Conservation (phyloP, 805 yeast genomes). For the Nadsonia fulvescens region DNA sequence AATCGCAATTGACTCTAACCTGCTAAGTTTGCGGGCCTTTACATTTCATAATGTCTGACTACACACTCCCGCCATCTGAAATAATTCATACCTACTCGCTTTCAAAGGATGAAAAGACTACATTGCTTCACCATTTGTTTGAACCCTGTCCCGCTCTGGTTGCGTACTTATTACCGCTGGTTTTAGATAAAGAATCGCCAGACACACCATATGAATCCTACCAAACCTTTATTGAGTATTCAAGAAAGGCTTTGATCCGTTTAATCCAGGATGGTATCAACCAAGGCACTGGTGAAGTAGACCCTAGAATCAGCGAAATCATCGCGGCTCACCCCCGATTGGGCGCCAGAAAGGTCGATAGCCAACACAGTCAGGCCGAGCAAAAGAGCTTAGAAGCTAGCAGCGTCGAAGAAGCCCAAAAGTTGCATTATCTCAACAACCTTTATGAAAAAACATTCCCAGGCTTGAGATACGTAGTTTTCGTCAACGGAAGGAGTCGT, state of each 20-base stretch:
- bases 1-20: no score
- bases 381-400: conserved; percentile 43
- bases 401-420: conserved; percentile 30
- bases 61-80: no score
- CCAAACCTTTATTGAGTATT: conserved; percentile 27
- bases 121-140: conserved; percentile 32
- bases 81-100: no score
- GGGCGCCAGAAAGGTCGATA: conserved; percentile 39
- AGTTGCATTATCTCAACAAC: conserved; percentile 35
- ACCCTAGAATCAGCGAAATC: conserved; percentile 22
- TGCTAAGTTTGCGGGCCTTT: no score
- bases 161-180: no score
- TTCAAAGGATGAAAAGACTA: conserved; percentile 2
- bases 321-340: conserved; percentile 85
- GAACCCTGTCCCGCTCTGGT: conserved; percentile 44
- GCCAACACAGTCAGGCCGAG: conserved; percentile 46
- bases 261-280: no score
- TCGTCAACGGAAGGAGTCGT: conserved; percentile 70
- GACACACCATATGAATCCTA: no score
- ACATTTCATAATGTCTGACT: no score
- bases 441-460: conserved; percentile 46
- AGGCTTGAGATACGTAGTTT: conserved; percentile 69
- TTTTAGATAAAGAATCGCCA: no score
- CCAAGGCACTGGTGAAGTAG: conserved; percentile 15
- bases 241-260: conserved; percentile 26